These are phyloP conservation scores for Solanum pennellii DNA, from an alignment of 257 asterid species.

Conservation along the genomic window DNA sequence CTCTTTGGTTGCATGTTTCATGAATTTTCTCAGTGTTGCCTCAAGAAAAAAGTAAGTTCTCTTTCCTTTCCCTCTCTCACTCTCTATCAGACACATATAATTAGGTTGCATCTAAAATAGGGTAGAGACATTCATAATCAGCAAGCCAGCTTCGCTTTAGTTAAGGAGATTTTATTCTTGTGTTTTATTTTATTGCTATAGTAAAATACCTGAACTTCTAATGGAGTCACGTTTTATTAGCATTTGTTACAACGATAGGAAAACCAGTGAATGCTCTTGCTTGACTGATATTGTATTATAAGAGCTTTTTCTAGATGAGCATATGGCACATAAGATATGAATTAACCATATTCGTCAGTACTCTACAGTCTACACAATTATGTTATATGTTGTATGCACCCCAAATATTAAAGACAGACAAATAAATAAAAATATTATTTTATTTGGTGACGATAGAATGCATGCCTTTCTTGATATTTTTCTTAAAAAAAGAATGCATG, in stretches of 20 bases:
- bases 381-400: not conserved
- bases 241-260: not conserved
- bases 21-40: constrained; percentile 71
- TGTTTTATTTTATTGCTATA: not conserved
- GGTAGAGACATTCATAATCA: not conserved
- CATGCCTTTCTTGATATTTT: not conserved
- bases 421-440: not conserved
- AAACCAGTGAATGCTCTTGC: not conserved
- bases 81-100: not conserved
- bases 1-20: constrained; percentile 39
- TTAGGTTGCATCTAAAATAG: not conserved
- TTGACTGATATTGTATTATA: not conserved
- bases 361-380: not conserved
- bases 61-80: constrained; percentile 4
- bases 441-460: not conserved
- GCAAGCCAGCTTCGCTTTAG: not conserved
- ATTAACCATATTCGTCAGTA: not conserved
- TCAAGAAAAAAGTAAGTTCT: constrained; percentile 71
- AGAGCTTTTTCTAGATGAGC: not conserved
- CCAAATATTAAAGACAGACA: not conserved
- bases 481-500: not conserved
- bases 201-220: not conserved
- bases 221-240: not conserved
- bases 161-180: not conserved
- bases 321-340: not conserved